phyloP scores from a whole-genome alignment of 352 stramenopile genomes.

The Peronospora farinosa region DNA sequence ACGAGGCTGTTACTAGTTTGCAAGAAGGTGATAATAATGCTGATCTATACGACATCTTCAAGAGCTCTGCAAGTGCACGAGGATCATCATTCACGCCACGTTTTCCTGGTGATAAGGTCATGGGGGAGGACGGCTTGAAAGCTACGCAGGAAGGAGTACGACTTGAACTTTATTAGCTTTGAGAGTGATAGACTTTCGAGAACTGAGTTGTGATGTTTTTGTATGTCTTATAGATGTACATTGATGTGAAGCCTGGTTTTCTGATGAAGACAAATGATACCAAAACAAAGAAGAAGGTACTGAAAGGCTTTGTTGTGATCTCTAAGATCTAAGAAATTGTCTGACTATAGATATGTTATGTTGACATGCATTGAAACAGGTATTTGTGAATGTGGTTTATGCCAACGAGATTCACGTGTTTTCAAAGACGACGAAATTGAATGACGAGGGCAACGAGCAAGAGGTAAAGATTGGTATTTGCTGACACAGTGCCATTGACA shows the following conservation, averaged over 20 bases:
- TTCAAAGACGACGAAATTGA: conserved; percentile 71
- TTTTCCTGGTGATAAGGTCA: conserved; percentile 72
- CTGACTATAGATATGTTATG: background rate
- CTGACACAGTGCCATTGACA: background rate
- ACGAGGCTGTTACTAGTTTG: background rate
- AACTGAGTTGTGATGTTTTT: background rate
- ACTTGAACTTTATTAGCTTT: background rate
- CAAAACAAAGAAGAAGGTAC: conserved; percentile 58
- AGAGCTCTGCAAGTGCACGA: conserved; percentile 16
- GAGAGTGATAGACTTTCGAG: background rate
- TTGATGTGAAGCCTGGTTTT: conserved; percentile 71
- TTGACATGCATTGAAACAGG: conserved; percentile 19
- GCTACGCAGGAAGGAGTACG: conserved; percentile 55
- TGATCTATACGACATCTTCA: conserved; percentile 54
- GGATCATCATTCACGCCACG: conserved; percentile 39
- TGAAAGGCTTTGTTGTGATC: conserved; percentile 9
- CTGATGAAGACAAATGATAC: conserved; percentile 70
- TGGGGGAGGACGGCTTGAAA: conserved; percentile 50
- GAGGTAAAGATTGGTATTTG: conserved; percentile 28
- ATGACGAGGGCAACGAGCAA: conserved; percentile 69
- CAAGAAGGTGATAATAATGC: conserved; percentile 22
- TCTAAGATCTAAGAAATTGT: conserved; percentile 7
- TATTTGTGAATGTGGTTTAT: conserved; percentile 77
- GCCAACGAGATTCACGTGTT: conserved; percentile 68
- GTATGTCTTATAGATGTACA: conserved; percentile 42